Conservation (phyloP, 164 flowering plant genomes). For the Vitis vinifera region ASM3070453v1 NC_081810.1:6947501-6948000, state of each 20-base stretch:
- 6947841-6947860: not conserved
- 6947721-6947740: no score
- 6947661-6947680: no score
- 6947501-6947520: no score
- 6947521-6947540: no score
- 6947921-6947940: not conserved
- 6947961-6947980: not conserved
- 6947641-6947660: no score
- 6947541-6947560: no score
- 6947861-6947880: not conserved
- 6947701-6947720: no score
- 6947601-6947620: no score
- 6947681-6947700: no score
- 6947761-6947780: not conserved
- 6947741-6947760: not conserved
- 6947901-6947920: not conserved
- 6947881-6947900: not conserved
- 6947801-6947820: not conserved
- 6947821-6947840: not conserved
- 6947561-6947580: no score
- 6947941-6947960: not conserved
- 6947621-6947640: no score
- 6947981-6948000: not conserved
- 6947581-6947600: no score
- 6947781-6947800: not conserved